These are phyloP conservation scores for Cutaneotrichosporon sp. DNA, from an alignment of 1,284 basidiomycete species.

Conservation along the genomic window DNA sequence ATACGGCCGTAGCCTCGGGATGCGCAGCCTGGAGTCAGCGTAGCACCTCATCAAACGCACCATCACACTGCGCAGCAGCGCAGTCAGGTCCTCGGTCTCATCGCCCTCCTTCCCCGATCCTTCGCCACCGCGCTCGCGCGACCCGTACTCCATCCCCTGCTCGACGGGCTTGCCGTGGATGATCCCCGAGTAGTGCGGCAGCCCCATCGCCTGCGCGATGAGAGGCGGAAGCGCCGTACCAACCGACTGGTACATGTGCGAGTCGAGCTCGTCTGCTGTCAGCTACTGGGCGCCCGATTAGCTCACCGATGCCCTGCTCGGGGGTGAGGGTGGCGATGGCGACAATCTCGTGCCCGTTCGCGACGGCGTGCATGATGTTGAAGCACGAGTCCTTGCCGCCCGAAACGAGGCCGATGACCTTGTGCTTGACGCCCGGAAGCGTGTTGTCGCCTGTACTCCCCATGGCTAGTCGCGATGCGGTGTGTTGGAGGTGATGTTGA, in stretches of 20 bases:
- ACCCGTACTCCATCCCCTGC: constrained; percentile 82
- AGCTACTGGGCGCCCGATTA: too few species aligned
- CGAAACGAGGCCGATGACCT: constrained; percentile 91
- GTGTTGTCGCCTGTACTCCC: not conserved
- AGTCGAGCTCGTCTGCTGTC: constrained; percentile 88
- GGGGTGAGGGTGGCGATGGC: constrained; percentile 89
- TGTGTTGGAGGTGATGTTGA: not conserved
- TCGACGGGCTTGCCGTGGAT: constrained; percentile 83
- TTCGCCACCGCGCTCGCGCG: constrained; percentile 45
- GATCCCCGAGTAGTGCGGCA: constrained; percentile 79
- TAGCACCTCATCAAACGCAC: constrained; percentile 57
- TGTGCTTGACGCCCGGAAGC: constrained; percentile 53
- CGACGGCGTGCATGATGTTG: constrained; percentile 85
- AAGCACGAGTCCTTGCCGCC: constrained; percentile 99
- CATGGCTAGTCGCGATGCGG: not conserved
- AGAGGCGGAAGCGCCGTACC: constrained; percentile 91
- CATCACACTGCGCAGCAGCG: constrained; percentile 75
- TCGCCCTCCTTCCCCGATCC: constrained; percentile 68
- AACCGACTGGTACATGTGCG: constrained; percentile 98
- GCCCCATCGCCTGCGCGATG: constrained; percentile 78
- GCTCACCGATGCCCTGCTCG: constrained; percentile 74
- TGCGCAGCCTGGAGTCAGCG: constrained; percentile 62
- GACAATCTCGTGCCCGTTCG: constrained; percentile 84
- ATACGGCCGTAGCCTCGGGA: constrained; percentile 83
- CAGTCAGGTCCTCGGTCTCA: constrained; percentile 93